These are phyloP conservation scores for Colletotrichum paranaense DNA, from an alignment of 2,329 filamentous ascomycete genomes.

Conservation along the genomic window DNA sequence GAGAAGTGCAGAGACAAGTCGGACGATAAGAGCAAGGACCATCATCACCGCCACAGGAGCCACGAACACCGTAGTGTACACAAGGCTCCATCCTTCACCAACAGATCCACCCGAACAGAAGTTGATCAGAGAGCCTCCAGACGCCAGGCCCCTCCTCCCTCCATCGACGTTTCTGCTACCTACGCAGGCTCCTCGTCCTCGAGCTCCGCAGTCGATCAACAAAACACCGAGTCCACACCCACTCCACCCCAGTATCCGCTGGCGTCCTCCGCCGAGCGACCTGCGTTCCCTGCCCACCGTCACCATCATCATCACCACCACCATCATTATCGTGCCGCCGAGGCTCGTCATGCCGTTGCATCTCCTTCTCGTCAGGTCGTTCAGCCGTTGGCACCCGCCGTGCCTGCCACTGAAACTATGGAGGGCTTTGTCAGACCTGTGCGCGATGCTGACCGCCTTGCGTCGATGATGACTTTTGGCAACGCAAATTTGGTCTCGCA, in stretches of 20 bases:
- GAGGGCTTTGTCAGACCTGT: conserved; percentile 85
- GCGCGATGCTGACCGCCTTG: conserved; percentile 83
- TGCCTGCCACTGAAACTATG: conserved; percentile 72
- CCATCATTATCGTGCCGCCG: conserved; percentile 62
- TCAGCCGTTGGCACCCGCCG: conserved; percentile 75
- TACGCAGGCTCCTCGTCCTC: conserved; percentile 56
- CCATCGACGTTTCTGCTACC: conserved; percentile 62
- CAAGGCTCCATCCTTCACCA: conserved; percentile 65
- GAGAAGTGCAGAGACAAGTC: conserved; percentile 90
- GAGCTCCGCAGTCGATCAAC: conserved; percentile 47
- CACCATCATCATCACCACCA: conserved; percentile 63
- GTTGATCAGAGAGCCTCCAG: conserved; percentile 72
- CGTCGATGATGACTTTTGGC: conserved; percentile 80
- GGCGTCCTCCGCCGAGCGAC: conserved; percentile 78
- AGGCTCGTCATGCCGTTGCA: conserved; percentile 60
- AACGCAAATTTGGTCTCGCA: conserved; percentile 82
- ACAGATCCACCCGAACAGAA: conserved; percentile 64
- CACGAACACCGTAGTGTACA: conserved; percentile 60
- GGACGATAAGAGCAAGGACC: conserved; percentile 82
- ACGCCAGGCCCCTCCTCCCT: conserved; percentile 85
- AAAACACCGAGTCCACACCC: conserved; percentile 64
- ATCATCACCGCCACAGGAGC: conserved; percentile 61
- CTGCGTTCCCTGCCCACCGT: conserved; percentile 66
- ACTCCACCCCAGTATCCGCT: conserved; percentile 71
- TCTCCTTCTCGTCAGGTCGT: conserved; percentile 64